These are phyloP conservation scores for Sphagnum fallax DNA, from an alignment of 228 moss, liverwort and hornwort genomes.

Conservation along the genomic window DNA sequence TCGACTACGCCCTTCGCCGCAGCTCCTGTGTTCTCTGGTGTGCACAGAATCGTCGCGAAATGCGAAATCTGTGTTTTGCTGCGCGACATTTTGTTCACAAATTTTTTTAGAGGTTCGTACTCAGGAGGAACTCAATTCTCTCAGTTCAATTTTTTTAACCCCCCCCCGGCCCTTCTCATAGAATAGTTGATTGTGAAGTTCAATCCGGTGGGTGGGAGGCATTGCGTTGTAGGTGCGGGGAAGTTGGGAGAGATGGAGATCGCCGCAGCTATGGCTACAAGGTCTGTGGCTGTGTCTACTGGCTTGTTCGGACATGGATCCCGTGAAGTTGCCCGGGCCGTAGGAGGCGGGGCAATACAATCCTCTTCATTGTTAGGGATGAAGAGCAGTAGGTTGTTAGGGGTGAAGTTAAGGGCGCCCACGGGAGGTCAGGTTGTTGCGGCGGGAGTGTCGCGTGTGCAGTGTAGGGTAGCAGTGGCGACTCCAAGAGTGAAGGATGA, in stretches of 20 bases:
- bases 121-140: too few species aligned
- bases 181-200: not conserved
- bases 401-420: conserved; percentile 29
- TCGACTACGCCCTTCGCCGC: too few species aligned
- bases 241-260: not conserved
- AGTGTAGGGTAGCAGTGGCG: conserved; percentile 47
- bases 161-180: not conserved
- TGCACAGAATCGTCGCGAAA: too few species aligned
- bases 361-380: conserved; percentile 7
- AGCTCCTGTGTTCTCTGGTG: too few species aligned
- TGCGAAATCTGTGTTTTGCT: too few species aligned
- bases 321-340: conserved; percentile 15
- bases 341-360: not conserved
- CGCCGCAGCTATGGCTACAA: not conserved
- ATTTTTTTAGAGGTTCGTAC: too few species aligned
- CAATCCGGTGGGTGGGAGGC: too few species aligned
- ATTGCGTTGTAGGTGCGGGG: too few species aligned
- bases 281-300: conserved; percentile 14
- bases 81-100: too few species aligned
- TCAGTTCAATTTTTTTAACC: not conserved
- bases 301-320: conserved; percentile 22
- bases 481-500: conserved; percentile 60
- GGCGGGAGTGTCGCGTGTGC: conserved; percentile 6
- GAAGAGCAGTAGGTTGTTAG: conserved; percentile 17
- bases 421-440: conserved; percentile 10